These are phyloP conservation scores for Chrysosporium queenslandicum DNA, from an alignment of 2,329 filamentous ascomycete genomes.

Conservation along the genomic window DNA sequence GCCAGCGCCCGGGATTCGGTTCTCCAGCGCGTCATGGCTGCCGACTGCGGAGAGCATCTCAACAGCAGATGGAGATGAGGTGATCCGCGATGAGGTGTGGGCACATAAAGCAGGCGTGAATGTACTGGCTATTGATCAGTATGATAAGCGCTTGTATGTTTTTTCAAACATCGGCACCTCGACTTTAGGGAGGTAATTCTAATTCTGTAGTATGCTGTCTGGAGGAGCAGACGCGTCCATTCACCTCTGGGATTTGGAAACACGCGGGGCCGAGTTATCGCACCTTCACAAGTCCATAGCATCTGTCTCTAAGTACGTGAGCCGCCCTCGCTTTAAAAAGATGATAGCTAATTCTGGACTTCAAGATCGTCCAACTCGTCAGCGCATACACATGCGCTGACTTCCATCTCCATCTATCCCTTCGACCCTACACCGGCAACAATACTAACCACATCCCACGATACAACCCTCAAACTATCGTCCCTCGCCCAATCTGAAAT, in stretches of 20 bases:
- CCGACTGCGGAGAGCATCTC: slow-evolving; percentile 21
- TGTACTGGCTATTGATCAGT: slow-evolving; percentile 67
- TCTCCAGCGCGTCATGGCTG: slow-evolving; percentile 48
- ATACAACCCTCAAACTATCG: slow-evolving; percentile 39
- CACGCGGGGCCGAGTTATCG: slow-evolving; percentile 40
- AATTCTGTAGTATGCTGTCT: slow-evolving; percentile 56
- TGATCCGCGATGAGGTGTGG: slow-evolving; percentile 23
- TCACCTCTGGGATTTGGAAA: slow-evolving; percentile 77
- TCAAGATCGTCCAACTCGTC: slow-evolving; percentile 26
- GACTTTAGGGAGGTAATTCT: background rate
- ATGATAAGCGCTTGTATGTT: slow-evolving; percentile 62
- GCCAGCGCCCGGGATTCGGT: slow-evolving; percentile 56
- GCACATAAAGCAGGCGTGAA: slow-evolving; percentile 74
- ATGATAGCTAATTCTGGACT: background rate
- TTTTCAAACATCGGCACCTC: slow-evolving; percentile 18
- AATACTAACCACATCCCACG: slow-evolving; percentile 38
- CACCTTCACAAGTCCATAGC: slow-evolving; percentile 46
- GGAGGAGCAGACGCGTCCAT: slow-evolving; percentile 78
- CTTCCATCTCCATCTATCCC: slow-evolving; percentile 40
- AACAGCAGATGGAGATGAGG: slow-evolving; percentile 2
- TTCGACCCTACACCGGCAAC: slow-evolving; percentile 40
- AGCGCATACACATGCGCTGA: slow-evolving; percentile 39
- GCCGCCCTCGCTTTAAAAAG: background rate
- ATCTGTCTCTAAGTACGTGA: slow-evolving; percentile 28
- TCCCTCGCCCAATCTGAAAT: slow-evolving; percentile 32